Conservation (phyloP, 495 filamentous ascomycete genomes). For the Xylaria longipes region DNA sequence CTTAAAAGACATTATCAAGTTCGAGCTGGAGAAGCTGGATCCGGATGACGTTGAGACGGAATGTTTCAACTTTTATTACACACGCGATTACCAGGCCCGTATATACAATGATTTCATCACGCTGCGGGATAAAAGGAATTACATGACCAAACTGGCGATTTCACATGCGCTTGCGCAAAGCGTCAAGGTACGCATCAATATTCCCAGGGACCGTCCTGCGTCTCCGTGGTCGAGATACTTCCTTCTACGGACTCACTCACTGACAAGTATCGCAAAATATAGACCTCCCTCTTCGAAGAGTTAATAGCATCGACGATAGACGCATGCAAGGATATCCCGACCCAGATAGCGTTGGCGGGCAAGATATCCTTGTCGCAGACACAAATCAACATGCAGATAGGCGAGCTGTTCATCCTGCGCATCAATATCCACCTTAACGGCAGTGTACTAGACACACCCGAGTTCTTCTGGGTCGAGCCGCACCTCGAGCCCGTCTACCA, state of each 20-base stretch:
- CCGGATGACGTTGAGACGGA: conserved; percentile 92
- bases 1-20: conserved; percentile 93
- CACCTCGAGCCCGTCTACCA: conserved; percentile 95
- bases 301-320: conserved; percentile 92
- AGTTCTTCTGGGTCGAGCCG: conserved; percentile 98
- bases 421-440: conserved; percentile 99
- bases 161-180: conserved; percentile 93
- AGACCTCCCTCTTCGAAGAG: conserved; percentile 98
- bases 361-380: conserved; percentile 82
- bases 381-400: conserved; percentile 98
- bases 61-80: conserved; percentile 99
- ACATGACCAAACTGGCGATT: conserved; percentile 98
- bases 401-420: conserved; percentile 93
- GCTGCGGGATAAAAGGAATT: conserved; percentile 86
- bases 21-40: conserved; percentile 86
- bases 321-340: conserved; percentile 85
- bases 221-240: background rate
- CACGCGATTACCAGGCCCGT: conserved; percentile 91
- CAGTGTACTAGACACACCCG: conserved; percentile 93
- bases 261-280: background rate
- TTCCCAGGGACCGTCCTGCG: background rate
- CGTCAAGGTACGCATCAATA: conserved; percentile 68
- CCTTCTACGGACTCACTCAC: background rate
- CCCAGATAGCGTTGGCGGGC: conserved; percentile 87
- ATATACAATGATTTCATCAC: conserved; percentile 99